Conservation (phyloP, 306 rosid species). For the Gastrolobium bilobum region DNA sequence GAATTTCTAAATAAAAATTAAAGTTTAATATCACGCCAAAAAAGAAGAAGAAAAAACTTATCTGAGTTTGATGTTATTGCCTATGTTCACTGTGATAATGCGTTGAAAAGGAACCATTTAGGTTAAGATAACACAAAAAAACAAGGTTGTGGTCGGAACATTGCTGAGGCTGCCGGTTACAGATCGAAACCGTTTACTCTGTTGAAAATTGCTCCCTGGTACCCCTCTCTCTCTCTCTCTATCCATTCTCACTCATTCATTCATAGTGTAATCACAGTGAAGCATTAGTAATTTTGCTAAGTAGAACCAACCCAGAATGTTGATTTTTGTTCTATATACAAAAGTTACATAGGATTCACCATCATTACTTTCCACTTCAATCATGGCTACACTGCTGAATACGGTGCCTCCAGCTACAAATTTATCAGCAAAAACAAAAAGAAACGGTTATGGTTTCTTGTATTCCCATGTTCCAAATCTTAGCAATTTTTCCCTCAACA, state of each 20-base stretch:
- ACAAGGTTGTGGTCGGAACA: too few relatives aligned
- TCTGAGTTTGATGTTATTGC: too few relatives aligned
- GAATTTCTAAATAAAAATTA: too few relatives aligned
- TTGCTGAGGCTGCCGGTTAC: too few relatives aligned
- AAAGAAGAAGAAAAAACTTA: too few relatives aligned
- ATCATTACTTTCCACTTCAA: constrained; percentile 11
- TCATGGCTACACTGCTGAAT: constrained; percentile 71
- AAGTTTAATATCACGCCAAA: too few relatives aligned
- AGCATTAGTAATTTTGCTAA: constrained; percentile 19
- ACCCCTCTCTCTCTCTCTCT: neutral
- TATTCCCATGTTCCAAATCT: constrained; percentile 58
- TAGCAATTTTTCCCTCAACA: constrained; percentile 59
- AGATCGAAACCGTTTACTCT: too few relatives aligned
- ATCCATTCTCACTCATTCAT: neutral
- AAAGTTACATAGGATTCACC: constrained; percentile 39
- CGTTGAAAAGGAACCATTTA: too few relatives aligned
- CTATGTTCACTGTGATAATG: too few relatives aligned
- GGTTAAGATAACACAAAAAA: too few relatives aligned
- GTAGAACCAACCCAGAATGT: constrained; percentile 35
- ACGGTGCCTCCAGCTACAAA: constrained; percentile 59
- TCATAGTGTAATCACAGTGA: neutral
- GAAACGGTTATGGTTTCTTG: constrained; percentile 61
- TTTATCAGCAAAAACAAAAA: constrained; percentile 55
- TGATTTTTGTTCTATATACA: constrained; percentile 18
- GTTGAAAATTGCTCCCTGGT: constrained; percentile 25